These are phyloP conservation scores for Oryza brachyantha DNA, from an alignment of 176 grass and related monocot species.

Conservation along the genomic window DNA sequence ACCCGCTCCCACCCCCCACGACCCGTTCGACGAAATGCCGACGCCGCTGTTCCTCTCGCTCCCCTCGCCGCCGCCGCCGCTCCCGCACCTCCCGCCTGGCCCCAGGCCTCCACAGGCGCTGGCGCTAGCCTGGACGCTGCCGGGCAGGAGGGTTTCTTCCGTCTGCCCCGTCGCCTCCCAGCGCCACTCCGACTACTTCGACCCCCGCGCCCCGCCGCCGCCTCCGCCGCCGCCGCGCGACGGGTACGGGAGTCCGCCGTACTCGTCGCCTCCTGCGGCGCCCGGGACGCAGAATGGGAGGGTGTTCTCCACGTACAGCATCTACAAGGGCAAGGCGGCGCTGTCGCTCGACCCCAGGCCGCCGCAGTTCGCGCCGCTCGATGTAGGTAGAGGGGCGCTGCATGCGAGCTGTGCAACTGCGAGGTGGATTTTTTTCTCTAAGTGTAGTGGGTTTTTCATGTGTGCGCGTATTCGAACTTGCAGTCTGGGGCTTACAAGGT, in stretches of 20 bases:
- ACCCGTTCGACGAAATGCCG: constrained; percentile 51
- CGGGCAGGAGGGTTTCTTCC: not conserved
- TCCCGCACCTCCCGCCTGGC: not conserved
- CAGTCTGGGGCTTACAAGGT: constrained; percentile 85
- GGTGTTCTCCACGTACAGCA: constrained; percentile 53
- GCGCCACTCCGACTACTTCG: constrained; percentile 60
- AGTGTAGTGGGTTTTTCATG: not conserved
- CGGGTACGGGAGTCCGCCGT: constrained; percentile 5
- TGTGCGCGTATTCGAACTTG: not conserved
- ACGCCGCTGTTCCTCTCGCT: constrained; percentile 50
- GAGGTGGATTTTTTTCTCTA: not conserved
- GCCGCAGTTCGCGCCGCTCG: constrained; percentile 58
- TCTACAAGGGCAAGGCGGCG: constrained; percentile 67
- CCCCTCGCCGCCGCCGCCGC: not conserved
- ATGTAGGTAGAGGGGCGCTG: constrained; percentile 40
- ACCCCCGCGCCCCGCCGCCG: constrained; percentile 42
- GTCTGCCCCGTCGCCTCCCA: constrained; percentile 25
- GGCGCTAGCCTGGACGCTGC: not conserved
- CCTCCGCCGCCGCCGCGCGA: constrained; percentile 36
- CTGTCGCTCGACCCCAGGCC: constrained; percentile 51
- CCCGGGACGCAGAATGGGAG: constrained; percentile 15
- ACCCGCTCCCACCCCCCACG: not conserved
- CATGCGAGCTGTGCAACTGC: not conserved
- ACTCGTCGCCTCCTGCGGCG: not conserved
- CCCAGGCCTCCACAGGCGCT: not conserved